Evolutionary conservation across 805 yeast species (phyloP).

Genomic region (Schwanniomyces pseudopolymorphus): DNA sequence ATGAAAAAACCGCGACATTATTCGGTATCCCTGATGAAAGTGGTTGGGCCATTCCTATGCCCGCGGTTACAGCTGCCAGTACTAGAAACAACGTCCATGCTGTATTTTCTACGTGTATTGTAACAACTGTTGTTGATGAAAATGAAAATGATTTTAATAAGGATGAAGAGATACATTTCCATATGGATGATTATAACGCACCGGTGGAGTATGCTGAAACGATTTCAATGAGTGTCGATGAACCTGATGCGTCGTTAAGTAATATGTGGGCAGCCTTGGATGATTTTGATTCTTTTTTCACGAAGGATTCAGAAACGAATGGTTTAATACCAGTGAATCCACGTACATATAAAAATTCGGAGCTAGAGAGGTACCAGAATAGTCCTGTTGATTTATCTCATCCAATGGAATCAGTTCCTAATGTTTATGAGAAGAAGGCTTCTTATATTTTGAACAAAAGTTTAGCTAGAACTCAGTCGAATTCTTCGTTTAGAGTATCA

Average conservation of each 20-base stretch:
- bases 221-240: conserved; percentile 52
- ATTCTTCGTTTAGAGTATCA: conserved; percentile 72
- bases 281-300: conserved; percentile 84
- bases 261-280: conserved; percentile 93
- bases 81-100: conserved; percentile 94
- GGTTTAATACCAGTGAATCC: conserved; percentile 5
- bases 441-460: conserved; percentile 72
- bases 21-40: conserved; percentile 94
- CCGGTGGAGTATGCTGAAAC: conserved; percentile 43
- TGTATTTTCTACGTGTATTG: conserved; percentile 82
- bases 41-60: conserved; percentile 98
- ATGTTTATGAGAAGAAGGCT: conserved; percentile 76
- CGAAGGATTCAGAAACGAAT: conserved; percentile 40
- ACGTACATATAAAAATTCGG: conserved; percentile 43
- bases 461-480: conserved; percentile 70
- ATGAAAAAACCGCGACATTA: conserved; percentile 81
- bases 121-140: conserved; percentile 29
- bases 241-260: conserved; percentile 72
- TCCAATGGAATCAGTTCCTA: conserved; percentile 72
- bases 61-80: conserved; percentile 82
- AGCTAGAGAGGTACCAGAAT: conserved; percentile 55
- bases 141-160: conserved; percentile 23
- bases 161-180: conserved; percentile 50
- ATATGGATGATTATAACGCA: conserved; percentile 56
- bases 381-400: conserved; percentile 41